Evolutionary conservation across 805 yeast genomes (phyloP).

Genomic region (Candida berthetii): DNA sequence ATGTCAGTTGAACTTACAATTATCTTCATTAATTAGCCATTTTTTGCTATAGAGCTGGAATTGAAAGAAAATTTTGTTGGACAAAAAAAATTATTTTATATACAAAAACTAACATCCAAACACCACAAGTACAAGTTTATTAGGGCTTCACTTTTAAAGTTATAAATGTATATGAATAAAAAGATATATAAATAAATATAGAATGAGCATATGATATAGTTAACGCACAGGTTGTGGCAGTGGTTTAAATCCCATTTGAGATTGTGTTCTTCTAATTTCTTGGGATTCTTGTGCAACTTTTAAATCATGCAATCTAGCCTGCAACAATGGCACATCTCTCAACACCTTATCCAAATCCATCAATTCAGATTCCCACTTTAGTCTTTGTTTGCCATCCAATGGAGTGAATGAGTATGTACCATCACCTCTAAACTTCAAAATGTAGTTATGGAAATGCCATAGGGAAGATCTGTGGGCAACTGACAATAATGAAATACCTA

Average conservation of each 20-base stretch:
- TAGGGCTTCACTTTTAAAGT: no score
- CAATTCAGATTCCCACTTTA: slow-evolving; percentile 74
- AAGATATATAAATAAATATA: neutral
- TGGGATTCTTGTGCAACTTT: slow-evolving; percentile 40
- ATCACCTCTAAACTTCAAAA: slow-evolving; percentile 82
- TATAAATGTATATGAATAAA: no score
- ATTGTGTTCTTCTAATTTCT: slow-evolving; percentile 21
- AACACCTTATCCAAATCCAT: slow-evolving; percentile 61
- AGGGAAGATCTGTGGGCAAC: slow-evolving; percentile 90
- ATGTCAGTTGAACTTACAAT: neutral
- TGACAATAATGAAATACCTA: slow-evolving; percentile 77
- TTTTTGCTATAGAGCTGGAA: neutral
- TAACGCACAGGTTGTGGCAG: neutral
- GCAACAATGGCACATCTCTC: slow-evolving; percentile 63
- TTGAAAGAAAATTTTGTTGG: neutral
- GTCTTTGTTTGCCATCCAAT: slow-evolving; percentile 68
- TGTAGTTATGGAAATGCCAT: slow-evolving; percentile 85
- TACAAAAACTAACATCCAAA: neutral
- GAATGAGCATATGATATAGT: no score
- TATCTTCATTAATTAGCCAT: neutral
- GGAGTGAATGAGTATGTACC: slow-evolving; percentile 59
- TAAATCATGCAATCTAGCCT: slow-evolving; percentile 61
- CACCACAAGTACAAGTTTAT: neutral
- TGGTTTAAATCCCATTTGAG: slow-evolving; percentile 12
- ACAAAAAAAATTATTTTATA: no score